These are phyloP conservation scores for Pseudofabraea citricarpa DNA, from an alignment of 2,329 filamentous ascomycete genomes.

Conservation along the genomic window DNA sequence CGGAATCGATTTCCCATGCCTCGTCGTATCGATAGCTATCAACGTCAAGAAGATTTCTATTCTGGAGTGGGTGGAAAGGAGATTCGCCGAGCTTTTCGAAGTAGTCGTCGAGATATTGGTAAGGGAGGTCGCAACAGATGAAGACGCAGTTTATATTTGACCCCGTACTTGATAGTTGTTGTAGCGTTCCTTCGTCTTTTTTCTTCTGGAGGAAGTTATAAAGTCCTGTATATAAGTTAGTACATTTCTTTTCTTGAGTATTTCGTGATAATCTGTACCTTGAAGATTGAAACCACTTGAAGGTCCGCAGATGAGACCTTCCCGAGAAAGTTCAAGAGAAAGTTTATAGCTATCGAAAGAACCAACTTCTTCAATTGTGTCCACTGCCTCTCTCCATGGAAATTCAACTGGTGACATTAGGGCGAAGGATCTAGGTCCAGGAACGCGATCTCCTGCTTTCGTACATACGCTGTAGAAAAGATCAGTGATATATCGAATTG, in stretches of 20 bases:
- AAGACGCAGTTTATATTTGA: slow-evolving; percentile 51
- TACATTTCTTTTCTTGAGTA: neutral
- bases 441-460: slow-evolving; percentile 50
- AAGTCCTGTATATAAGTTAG: slow-evolving; percentile 11
- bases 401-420: slow-evolving; percentile 47
- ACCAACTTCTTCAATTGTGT: slow-evolving; percentile 51
- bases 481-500: slow-evolving; percentile 1
- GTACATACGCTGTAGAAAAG: slow-evolving; percentile 46
- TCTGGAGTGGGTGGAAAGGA: slow-evolving; percentile 44
- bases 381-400: slow-evolving; percentile 51
- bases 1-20: slow-evolving; percentile 39
- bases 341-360: slow-evolving; percentile 47
- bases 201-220: slow-evolving; percentile 41
- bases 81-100: slow-evolving; percentile 47
- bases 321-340: slow-evolving; percentile 48
- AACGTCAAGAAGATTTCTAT: slow-evolving; percentile 40
- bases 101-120: slow-evolving; percentile 58
- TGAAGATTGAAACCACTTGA: slow-evolving; percentile 55
- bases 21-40: slow-evolving; percentile 52
- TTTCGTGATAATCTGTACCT: slow-evolving; percentile 33
- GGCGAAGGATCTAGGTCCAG: slow-evolving; percentile 50
- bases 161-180: slow-evolving; percentile 37
- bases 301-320: slow-evolving; percentile 55
- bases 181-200: slow-evolving; percentile 39
- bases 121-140: slow-evolving; percentile 58